These are phyloP conservation scores for Dendrocalamus latiflorus DNA, from an alignment of 202 grass and related monocot genomes.

Conservation along the genomic window DNA sequence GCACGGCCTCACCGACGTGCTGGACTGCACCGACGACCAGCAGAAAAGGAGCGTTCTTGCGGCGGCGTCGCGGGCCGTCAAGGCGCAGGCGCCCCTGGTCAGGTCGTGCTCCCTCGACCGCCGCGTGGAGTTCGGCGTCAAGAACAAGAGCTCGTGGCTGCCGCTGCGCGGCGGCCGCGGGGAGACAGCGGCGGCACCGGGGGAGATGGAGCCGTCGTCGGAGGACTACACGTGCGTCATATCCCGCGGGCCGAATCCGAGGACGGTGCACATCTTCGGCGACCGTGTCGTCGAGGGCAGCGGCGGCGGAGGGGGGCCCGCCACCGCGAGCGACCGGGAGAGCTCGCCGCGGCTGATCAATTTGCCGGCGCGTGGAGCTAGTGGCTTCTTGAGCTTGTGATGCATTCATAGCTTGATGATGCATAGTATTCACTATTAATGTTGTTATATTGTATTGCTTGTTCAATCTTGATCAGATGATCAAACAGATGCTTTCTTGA, in stretches of 20 bases:
- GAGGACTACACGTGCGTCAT: constrained; percentile 99
- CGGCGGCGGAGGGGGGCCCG: not conserved
- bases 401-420: not conserved
- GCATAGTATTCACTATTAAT: constrained; percentile 8
- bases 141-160: constrained; percentile 71
- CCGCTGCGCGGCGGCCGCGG: constrained; percentile 36
- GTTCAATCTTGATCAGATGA: constrained; percentile 22
- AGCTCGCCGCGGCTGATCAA: constrained; percentile 35
- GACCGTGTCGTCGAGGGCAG: constrained; percentile 56
- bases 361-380: not conserved
- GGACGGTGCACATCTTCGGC: constrained; percentile 87
- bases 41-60: constrained; percentile 29
- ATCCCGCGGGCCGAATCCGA: constrained; percentile 81
- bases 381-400: constrained; percentile 36
- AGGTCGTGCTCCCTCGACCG: constrained; percentile 49
- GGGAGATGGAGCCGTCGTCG: constrained; percentile 35
- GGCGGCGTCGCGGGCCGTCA: constrained; percentile 35
- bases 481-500: constrained; percentile 17
- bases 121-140: constrained; percentile 88
- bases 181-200: not conserved
- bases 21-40: constrained; percentile 26
- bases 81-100: constrained; percentile 37
- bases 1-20: constrained; percentile 65
- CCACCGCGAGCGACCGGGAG: not conserved
- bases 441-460: constrained; percentile 20